phyloP scores from a whole-genome alignment of 305 asterid genomes.

The Fraxinus velutina region DNA sequence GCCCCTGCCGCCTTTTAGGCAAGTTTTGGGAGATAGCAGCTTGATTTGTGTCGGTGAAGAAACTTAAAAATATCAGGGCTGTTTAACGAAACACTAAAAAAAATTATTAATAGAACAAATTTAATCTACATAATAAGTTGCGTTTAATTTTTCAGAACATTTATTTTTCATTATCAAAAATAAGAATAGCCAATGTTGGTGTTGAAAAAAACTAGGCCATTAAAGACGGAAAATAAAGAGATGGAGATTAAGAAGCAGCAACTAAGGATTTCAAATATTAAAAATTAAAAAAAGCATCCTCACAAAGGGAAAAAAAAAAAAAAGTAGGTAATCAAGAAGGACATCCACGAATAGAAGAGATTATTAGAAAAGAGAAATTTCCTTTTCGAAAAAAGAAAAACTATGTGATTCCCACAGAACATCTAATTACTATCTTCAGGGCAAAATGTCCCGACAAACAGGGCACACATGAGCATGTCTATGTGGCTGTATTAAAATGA shows the following conservation, averaged over 20 bases:
- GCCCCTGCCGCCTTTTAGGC: background rate
- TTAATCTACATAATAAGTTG: background rate
- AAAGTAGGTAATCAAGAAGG: background rate
- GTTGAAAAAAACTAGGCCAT: background rate
- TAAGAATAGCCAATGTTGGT: background rate
- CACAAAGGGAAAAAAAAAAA: background rate
- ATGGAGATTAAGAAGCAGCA: slow-evolving; percentile 2
- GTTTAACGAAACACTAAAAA: background rate
- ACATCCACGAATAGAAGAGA: too few species aligned
- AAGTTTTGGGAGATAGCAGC: background rate
- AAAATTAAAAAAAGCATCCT: background rate
- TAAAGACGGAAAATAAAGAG: background rate
- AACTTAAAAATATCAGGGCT: background rate
- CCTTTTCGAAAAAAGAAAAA: background rate
- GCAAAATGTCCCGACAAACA: background rate
- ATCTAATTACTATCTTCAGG: background rate
- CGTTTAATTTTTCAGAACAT: background rate
- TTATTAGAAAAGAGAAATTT: background rate
- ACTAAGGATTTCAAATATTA: background rate
- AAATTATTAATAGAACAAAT: background rate
- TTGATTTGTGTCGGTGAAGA: background rate
- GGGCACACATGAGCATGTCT: background rate
- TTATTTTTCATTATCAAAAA: background rate
- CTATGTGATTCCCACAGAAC: background rate
- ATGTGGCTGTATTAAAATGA: background rate